These are phyloP conservation scores for Ascosphaera aggregata DNA, from an alignment of 2,329 filamentous ascomycete genomes.

Conservation along the genomic window DNA sequence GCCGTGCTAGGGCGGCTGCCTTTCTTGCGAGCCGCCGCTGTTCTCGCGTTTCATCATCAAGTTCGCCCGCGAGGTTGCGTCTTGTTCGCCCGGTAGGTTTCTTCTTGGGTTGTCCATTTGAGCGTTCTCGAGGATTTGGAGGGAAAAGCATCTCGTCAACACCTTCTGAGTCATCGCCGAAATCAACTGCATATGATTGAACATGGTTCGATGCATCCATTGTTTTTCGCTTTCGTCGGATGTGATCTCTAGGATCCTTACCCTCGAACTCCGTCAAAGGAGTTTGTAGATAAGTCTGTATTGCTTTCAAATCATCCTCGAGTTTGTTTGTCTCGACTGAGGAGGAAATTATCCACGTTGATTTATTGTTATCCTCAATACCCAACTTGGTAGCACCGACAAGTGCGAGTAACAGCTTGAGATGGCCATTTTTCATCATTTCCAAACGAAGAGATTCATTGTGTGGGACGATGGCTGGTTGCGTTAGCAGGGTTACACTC, in stretches of 20 bases:
- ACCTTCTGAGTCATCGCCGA: conserved; percentile 46
- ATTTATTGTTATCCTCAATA: conserved; percentile 48
- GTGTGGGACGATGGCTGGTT: conserved; percentile 36
- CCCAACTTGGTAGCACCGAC: conserved; percentile 44
- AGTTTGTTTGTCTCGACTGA: conserved; percentile 40
- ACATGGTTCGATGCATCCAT: conserved; percentile 9
- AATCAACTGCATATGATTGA: conserved; percentile 28
- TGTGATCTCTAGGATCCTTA: conserved; percentile 47
- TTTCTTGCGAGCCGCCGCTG: conserved; percentile 38
- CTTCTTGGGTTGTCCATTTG: conserved; percentile 31
- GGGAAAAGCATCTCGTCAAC: conserved; percentile 43
- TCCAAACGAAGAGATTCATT: conserved; percentile 43
- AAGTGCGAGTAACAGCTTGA: conserved; percentile 63
- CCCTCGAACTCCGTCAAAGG: conserved; percentile 59
- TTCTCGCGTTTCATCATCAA: conserved; percentile 35
- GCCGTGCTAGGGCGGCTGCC: conserved; percentile 52
- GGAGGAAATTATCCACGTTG: conserved; percentile 55
- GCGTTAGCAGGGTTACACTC: conserved; percentile 7
- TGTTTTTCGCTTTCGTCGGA: conserved; percentile 42
- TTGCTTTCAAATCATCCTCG: conserved; percentile 42
- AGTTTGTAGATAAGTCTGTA: conserved; percentile 56
- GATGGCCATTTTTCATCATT: conserved; percentile 72
- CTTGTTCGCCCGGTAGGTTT: conserved; percentile 38
- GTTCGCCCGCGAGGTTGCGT: conserved; percentile 24
- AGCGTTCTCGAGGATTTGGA: conserved; percentile 21